phyloP scores from a whole-genome alignment of 345 rosid genomes.

The Eucalyptus polyanthemos region DNA sequence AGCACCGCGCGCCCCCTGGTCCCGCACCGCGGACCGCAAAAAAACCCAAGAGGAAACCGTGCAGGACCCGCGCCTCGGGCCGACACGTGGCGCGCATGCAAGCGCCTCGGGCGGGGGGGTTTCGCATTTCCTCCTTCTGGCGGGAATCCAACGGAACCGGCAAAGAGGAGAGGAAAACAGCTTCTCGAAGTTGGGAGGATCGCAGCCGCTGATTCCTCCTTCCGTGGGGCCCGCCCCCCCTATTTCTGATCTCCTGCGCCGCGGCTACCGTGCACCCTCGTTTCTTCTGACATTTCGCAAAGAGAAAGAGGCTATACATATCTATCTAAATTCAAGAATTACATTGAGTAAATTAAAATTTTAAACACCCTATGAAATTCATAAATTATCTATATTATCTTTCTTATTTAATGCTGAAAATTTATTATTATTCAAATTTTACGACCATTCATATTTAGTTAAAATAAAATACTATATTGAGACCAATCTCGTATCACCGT shows the following conservation, averaged over 20 bases:
- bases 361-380: rapidly evolving
- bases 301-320: no score
- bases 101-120: not conserved
- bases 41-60: not conserved
- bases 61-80: not conserved
- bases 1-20: not conserved
- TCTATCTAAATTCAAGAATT: no score
- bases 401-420: no score
- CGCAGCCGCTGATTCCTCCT: not conserved
- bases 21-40: not conserved
- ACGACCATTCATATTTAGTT: not conserved
- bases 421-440: not conserved
- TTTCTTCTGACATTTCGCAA: no score
- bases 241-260: not conserved
- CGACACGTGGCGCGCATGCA: not conserved
- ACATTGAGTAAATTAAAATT: no score
- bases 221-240: not conserved
- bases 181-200: not conserved
- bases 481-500: rapidly evolving
- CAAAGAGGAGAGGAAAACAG: not conserved
- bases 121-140: not conserved
- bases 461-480: not conserved
- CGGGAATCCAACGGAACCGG: not conserved
- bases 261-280: not conserved
- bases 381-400: no score